Evolutionary conservation across 176 grass and related monocot genomes (phyloP).

Genomic region (Musa acuminata): DNA sequence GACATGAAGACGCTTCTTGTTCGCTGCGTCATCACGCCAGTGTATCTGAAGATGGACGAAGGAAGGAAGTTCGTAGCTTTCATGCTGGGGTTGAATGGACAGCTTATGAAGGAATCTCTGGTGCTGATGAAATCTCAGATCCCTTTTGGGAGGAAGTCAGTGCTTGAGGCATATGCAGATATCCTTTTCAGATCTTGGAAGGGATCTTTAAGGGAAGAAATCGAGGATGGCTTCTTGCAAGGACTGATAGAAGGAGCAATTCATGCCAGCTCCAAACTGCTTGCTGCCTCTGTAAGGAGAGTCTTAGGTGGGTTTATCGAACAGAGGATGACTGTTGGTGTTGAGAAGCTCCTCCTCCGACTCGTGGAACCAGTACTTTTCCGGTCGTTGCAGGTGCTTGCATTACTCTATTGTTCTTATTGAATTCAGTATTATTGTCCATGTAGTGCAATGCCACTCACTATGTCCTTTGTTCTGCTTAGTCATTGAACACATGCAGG

Average conservation of each 20-base stretch:
- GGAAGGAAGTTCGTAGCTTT: slow-evolving; percentile 56
- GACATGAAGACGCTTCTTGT: slow-evolving; percentile 73
- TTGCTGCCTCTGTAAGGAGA: slow-evolving; percentile 48
- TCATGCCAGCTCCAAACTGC: slow-evolving; percentile 38
- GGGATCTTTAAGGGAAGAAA: slow-evolving; percentile 37
- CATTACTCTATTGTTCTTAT: slow-evolving; percentile 15
- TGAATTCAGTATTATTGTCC: neutral
- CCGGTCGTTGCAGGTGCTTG: slow-evolving; percentile 64
- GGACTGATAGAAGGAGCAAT: slow-evolving; percentile 60
- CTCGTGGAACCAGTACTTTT: slow-evolving; percentile 79
- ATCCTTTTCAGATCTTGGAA: slow-evolving; percentile 87
- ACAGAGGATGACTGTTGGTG: slow-evolving; percentile 49
- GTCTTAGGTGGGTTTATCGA: slow-evolving; percentile 51
- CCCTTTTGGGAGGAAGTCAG: slow-evolving; percentile 54
- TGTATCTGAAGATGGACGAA: slow-evolving; percentile 65
- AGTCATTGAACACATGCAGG: too few relatives aligned
- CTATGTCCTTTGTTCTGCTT: too few relatives aligned
- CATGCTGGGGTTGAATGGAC: slow-evolving; percentile 53
- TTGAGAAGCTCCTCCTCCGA: slow-evolving; percentile 69
- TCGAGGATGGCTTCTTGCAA: slow-evolving; percentile 64
- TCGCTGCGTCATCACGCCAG: slow-evolving; percentile 56
- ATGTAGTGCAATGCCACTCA: neutral
- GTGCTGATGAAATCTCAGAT: slow-evolving; percentile 62
- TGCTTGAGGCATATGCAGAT: slow-evolving; percentile 57
- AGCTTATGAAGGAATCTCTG: slow-evolving; percentile 55